Conservation (phyloP, 2,329 filamentous ascomycete genomes). For the Parastagonospora avenae region DNA sequence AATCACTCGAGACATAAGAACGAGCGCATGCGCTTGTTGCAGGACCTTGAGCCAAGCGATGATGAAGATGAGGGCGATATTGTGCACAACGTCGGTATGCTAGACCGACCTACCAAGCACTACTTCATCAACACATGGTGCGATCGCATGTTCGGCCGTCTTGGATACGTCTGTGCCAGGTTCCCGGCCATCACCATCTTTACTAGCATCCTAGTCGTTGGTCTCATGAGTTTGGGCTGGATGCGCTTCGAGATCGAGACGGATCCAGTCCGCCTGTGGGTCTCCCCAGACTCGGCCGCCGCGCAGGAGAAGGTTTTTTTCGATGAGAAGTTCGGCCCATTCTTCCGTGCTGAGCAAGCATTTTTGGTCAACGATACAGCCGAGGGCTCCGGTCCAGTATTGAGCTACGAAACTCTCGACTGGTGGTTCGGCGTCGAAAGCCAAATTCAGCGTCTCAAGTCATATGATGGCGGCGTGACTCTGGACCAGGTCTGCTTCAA, state of each 20-base stretch:
- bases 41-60: conserved; percentile 82
- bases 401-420: conserved; percentile 83
- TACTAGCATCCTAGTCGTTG: conserved; percentile 74
- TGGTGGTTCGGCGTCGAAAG: conserved; percentile 96
- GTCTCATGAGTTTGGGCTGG: conserved; percentile 84
- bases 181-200: conserved; percentile 86
- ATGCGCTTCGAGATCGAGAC: conserved; percentile 86
- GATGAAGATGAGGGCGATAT: conserved; percentile 93
- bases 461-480: conserved; percentile 68
- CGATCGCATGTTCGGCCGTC: conserved; percentile 76
- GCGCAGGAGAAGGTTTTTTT: conserved; percentile 95
- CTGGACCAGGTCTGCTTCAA: conserved; percentile 93
- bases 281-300: conserved; percentile 89
- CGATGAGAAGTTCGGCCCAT: conserved; percentile 89
- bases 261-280: conserved; percentile 91
- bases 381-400: conserved; percentile 71
- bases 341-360: conserved; percentile 90
- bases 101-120: conserved; percentile 76
- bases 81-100: conserved; percentile 74
- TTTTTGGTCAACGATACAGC: conserved; percentile 90
- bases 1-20: conserved; percentile 75
- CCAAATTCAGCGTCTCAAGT: conserved; percentile 73
- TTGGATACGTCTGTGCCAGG: conserved; percentile 79
- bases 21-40: conserved; percentile 83
- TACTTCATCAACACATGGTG: conserved; percentile 86